These are phyloP conservation scores for Neofusicoccum sp. DNA, from an alignment of 2,329 filamentous ascomycete species.

Conservation along the genomic window DNA sequence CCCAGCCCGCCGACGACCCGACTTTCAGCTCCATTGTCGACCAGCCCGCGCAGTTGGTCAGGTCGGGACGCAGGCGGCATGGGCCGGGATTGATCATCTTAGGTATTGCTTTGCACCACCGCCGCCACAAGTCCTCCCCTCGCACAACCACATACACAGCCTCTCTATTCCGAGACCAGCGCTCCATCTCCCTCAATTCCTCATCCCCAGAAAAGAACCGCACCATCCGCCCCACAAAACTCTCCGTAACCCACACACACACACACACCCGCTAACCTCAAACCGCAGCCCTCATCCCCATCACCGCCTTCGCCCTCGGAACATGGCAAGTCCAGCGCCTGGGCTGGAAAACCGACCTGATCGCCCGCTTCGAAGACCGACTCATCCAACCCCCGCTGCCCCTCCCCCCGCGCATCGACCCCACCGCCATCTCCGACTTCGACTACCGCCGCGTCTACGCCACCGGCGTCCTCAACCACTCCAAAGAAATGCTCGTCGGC, in stretches of 20 bases:
- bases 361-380: constrained; percentile 90
- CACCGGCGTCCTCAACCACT: constrained; percentile 75
- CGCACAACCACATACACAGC: too few relatives aligned
- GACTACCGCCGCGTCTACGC: constrained; percentile 86
- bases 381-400: constrained; percentile 84
- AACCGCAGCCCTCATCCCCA: constrained; percentile 72
- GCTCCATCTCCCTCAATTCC: too few relatives aligned
- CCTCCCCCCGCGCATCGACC: constrained; percentile 80
- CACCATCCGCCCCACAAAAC: constrained; percentile 8
- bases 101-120: constrained; percentile 48
- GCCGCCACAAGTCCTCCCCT: neutral
- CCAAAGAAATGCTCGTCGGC: constrained; percentile 94
- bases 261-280: neutral
- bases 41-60: constrained; percentile 78
- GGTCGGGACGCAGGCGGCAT: constrained; percentile 68
- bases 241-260: neutral
- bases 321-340: constrained; percentile 95
- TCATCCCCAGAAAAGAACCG: neutral
- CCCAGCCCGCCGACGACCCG: constrained; percentile 70
- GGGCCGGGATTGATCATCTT: constrained; percentile 80
- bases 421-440: constrained; percentile 80
- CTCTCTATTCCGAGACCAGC: too few relatives aligned
- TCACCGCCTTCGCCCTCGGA: constrained; percentile 87
- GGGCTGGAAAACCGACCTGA: constrained; percentile 89
- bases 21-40: constrained; percentile 85